phyloP scores from a whole-genome alignment of 345 rosid genomes.

The Heritiera fomes region DNA sequence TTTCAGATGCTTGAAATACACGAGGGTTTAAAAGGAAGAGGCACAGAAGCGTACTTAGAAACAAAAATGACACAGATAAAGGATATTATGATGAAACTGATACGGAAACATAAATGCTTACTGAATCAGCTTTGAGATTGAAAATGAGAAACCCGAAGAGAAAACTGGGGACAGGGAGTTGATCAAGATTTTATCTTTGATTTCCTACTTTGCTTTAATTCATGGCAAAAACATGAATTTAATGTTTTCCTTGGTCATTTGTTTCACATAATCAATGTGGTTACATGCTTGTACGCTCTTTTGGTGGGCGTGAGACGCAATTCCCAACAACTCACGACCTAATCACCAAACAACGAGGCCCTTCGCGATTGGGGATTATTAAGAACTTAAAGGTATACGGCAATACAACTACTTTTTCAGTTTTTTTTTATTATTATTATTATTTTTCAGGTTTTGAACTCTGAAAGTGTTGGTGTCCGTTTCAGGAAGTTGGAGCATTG shows the following conservation, averaged over 20 bases:
- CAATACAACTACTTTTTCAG: background rate
- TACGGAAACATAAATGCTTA: conserved; percentile 16
- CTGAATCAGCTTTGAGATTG: conserved; percentile 16
- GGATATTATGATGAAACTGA: conserved; percentile 18
- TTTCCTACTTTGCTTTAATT: conserved; percentile 21
- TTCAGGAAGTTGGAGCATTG: no score
- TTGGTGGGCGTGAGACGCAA: conserved; percentile 1
- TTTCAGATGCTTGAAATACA: conserved; percentile 39
- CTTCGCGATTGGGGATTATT: background rate
- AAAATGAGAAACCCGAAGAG: conserved; percentile 15
- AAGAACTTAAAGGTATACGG: background rate
- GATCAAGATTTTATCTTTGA: background rate
- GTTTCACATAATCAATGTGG: background rate
- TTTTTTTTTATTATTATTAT: no score
- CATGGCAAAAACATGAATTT: conserved; percentile 24
- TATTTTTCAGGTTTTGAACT: no score
- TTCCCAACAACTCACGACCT: background rate
- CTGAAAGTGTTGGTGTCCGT: no score
- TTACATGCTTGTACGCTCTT: background rate
- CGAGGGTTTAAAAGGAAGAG: conserved; percentile 26
- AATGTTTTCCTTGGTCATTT: background rate
- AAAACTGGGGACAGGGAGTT: no score
- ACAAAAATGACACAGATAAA: conserved; percentile 22
- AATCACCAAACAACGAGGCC: conserved; percentile 4
- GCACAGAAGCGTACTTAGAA: background rate